Evolutionary conservation across 331 rosid genomes (phyloP), one percentile per base, ranked within the genome.

Genomic region (Malus hybrid): DNA sequence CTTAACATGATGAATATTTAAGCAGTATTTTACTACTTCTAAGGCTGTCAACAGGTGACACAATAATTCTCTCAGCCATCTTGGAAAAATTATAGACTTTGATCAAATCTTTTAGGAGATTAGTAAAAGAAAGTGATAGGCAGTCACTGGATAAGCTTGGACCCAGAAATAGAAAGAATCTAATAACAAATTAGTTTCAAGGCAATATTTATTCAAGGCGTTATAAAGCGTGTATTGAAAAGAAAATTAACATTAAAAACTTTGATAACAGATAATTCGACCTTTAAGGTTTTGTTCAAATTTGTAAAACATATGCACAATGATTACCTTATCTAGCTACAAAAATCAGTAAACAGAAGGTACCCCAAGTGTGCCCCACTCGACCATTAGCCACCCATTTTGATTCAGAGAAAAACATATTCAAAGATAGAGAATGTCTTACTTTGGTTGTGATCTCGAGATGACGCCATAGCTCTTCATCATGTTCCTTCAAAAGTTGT

Each of bases 401-500:
- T 20, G 31, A 14, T 34, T 50, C 10, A 64, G 14, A n/a, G 33
- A 70, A 12, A 46, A 10, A 77, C 7, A 29, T 14, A 2, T 57
- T 13, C 4, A 19, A 39, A 36, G 20, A 31, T 9, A 8, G 50
- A 46, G 55, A 66, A 82, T 48, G 10, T 77, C 91, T 82, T 92
- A 92, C 99, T 84, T 95, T 95, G 71, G 97, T 92, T 65, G 98
- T 92, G 83, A 95, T 59, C 87, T 95, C 99, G 73, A 95, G 99
- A 85, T 95, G 99, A 82, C 98, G 99, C 99, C 99, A 95, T 62
- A 95, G 85, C 87, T 95, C 99, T 80, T 92, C 99, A 80, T 95
- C 99, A 61, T 95, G 96, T 84, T 92, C 93, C 84, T 83, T 90
- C 80, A 95, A 84, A 88, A 92, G 97, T 78, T 90, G 97, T 54